Conservation (phyloP, 345 rosid species). For the Reutealis trisperma region DNA sequence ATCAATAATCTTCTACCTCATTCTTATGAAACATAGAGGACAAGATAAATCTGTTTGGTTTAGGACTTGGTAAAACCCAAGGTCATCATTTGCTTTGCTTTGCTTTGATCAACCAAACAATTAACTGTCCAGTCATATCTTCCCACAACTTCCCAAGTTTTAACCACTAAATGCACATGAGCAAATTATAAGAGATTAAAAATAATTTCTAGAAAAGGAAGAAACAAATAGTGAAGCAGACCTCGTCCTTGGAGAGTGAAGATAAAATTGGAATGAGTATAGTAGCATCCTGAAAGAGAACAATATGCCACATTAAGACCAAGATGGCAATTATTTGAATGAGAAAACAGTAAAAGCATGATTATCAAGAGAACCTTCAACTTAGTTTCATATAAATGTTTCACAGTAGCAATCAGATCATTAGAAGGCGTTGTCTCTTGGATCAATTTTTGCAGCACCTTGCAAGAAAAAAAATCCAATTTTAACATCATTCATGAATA, state of each 20-base stretch:
- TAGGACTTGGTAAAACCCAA: background rate
- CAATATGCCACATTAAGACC: slow-evolving; percentile 18
- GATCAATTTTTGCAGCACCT: slow-evolving; percentile 95
- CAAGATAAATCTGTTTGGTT: background rate
- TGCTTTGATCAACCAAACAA: background rate
- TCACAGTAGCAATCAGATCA: slow-evolving; percentile 80
- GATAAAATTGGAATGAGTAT: slow-evolving; percentile 92
- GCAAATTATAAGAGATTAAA: background rate
- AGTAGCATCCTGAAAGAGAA: slow-evolving; percentile 79
- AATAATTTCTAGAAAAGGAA: background rate
- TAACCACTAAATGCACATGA: background rate
- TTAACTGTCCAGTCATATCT: background rate
- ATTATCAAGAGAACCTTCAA: slow-evolving; percentile 59
- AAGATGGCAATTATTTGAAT: slow-evolving; percentile 12
- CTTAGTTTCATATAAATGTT: slow-evolving; percentile 90
- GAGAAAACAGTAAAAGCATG: slow-evolving; percentile 8
- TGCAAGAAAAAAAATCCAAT: slow-evolving; percentile 21
- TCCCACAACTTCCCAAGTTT: background rate
- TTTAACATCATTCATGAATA: slow-evolving; percentile 29
- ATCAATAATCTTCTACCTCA: too few species aligned
- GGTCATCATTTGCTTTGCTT: background rate
- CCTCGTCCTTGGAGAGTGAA: slow-evolving; percentile 93
- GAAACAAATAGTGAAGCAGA: slow-evolving; percentile 26
- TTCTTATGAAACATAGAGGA: too few species aligned
- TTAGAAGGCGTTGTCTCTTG: slow-evolving; percentile 75